Base-by-base conservation (phyloP, 306 rosid genomes). In the Medicago arabica region DNA sequence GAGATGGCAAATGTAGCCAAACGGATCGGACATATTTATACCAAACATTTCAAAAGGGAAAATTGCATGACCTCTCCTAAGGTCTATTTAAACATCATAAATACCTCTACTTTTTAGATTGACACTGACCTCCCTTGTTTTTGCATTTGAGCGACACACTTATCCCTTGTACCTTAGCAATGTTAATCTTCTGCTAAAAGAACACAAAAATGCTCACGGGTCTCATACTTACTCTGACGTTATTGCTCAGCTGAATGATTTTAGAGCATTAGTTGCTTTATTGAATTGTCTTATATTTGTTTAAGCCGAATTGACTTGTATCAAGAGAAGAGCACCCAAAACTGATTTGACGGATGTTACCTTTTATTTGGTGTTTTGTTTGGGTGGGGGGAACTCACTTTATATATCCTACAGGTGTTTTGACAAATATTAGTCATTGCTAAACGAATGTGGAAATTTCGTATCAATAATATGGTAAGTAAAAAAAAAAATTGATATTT, bases 1-100 rank as follows among this genome's bases (percentile, higher is more conserved):
- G 66, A 46, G 10, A 65, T 19, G 74, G 25, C 41, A 23, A 57
- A 75, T 38, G 54, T 47, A 62, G 15, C 76, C 25, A 21, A 31
- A 28, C 36, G 23, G 67, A 39, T 67, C 59, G 43, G 46, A 43
- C 44, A 39, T 64, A 9, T 41, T 25, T 44, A 39, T 38, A 55
- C 31, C 51, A 67, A 58, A 71, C 23, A 23, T 12, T 15, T 9
- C 57, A 13, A n/a, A 8, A 1, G n/a, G 2, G 36, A 1, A 58
- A 23, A 58, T 12, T 12, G 23, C 38, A 58, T 17, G 0, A 5
- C 64, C 64, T 21, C n/a, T n/a, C 3, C 21, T 50, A 58, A 23
- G 39, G 16, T n/a, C 11, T 50, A 46, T 1, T 13, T 50, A 50
- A 50, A n/a, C 57, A 50, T n/a, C 21, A n/a, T 50, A n/a, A n/a